Evolutionary conservation across 805 yeast genomes (phyloP).

Genomic region (Starmerella vaccinii): DNA sequence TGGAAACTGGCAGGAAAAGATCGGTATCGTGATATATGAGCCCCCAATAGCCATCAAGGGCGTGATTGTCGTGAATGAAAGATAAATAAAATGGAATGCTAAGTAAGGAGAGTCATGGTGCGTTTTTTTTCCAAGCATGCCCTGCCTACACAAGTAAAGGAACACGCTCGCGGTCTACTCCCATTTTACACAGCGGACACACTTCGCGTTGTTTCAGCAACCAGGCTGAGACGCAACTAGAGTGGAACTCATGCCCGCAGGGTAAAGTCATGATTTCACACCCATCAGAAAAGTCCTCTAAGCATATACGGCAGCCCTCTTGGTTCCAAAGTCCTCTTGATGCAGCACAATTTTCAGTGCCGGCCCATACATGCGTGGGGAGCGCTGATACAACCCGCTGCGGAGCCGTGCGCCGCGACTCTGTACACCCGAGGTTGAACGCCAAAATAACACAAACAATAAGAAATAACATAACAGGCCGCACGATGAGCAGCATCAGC

Average conservation of each 20-base stretch:
- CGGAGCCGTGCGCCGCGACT: constrained; percentile 33
- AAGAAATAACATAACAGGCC: constrained; percentile 35
- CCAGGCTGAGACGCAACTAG: constrained; percentile 51
- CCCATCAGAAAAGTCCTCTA: constrained; percentile 43
- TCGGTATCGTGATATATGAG: too few relatives aligned
- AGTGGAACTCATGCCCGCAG: constrained; percentile 54
- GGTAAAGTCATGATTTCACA: constrained; percentile 44
- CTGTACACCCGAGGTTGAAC: constrained; percentile 31
- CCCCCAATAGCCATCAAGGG: too few relatives aligned
- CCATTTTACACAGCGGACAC: constrained; percentile 52
- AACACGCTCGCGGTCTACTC: constrained; percentile 17
- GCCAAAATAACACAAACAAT: constrained; percentile 31
- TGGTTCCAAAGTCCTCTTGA: constrained; percentile 8
- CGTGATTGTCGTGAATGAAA: too few relatives aligned
- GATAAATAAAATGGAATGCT: too few relatives aligned
- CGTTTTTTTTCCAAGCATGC: not conserved
- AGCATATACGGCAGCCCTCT: constrained; percentile 46
- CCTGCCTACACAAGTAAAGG: constrained; percentile 1
- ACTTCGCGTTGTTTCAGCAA: constrained; percentile 42
- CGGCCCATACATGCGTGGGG: constrained; percentile 32
- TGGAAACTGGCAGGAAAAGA: too few relatives aligned
- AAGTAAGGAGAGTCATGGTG: too few relatives aligned
- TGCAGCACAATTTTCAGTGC: not conserved
- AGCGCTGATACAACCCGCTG: constrained; percentile 31
- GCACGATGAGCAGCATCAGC: constrained; percentile 32